Conservation (phyloP, 1,139 yeast species). For the Torulaspora globosa region DNA sequence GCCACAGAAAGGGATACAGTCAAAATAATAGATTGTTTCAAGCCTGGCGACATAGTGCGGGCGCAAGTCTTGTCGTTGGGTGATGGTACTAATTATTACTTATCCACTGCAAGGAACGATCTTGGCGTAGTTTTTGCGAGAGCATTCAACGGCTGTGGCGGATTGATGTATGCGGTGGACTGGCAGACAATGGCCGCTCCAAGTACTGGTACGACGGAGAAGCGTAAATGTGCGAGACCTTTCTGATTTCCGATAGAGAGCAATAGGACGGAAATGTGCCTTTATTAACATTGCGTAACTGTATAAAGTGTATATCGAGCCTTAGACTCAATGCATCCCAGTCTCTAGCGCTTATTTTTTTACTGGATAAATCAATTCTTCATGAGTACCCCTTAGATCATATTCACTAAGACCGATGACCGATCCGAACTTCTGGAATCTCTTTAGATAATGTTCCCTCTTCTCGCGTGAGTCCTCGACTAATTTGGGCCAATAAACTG, state of each 20-base stretch:
- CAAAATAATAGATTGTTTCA: slow-evolving; percentile 69
- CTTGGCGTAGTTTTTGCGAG: slow-evolving; percentile 91
- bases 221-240: slow-evolving; percentile 76
- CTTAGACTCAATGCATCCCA: slow-evolving; percentile 1
- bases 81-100: slow-evolving; percentile 86
- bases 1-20: slow-evolving; percentile 89
- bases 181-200: slow-evolving; percentile 96
- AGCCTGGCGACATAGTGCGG: slow-evolving; percentile 89
- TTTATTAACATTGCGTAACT: slow-evolving; percentile 3
- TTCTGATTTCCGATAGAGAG: background rate
- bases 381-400: slow-evolving; percentile 62
- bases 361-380: slow-evolving; percentile 43
- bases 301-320: slow-evolving; percentile 7
- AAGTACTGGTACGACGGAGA: slow-evolving; percentile 67
- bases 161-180: slow-evolving; percentile 81
- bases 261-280: background rate
- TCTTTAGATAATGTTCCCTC: slow-evolving; percentile 51
- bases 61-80: slow-evolving; percentile 83
- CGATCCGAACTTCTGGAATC: slow-evolving; percentile 65
- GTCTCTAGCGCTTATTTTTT: slow-evolving; percentile 11
- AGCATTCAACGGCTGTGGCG: slow-evolving; percentile 65
- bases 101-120: slow-evolving; percentile 86
- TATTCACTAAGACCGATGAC: slow-evolving; percentile 75
- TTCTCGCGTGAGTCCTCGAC: slow-evolving; percentile 54
- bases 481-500: slow-evolving; percentile 74